Conservation (phyloP, 2,329 filamentous ascomycete species). For the Beauveria sp. region DNA sequence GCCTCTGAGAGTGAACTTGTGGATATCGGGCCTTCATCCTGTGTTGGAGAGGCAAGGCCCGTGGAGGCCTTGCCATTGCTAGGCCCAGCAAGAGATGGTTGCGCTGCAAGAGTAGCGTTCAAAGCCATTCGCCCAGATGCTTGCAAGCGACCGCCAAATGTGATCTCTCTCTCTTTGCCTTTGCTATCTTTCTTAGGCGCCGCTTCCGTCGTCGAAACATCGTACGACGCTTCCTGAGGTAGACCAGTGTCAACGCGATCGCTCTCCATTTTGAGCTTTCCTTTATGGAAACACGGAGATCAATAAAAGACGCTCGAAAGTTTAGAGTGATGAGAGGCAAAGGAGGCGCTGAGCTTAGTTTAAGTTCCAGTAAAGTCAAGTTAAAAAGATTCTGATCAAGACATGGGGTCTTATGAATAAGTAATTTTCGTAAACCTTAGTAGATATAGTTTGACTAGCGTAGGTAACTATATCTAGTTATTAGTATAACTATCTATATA, state of each 20-base stretch:
- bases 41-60: neutral
- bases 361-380: neutral
- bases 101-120: constrained; percentile 16
- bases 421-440: neutral
- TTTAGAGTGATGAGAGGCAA: neutral
- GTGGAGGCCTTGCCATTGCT: constrained; percentile 13
- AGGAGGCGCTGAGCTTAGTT: neutral
- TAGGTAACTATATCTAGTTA: neutral
- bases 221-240: neutral
- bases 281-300: neutral
- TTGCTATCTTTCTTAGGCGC: neutral
- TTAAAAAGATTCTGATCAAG: neutral
- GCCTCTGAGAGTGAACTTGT: neutral
- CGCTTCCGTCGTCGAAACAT: neutral
- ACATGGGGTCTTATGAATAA: neutral
- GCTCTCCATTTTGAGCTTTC: neutral
- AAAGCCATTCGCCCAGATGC: constrained; percentile 22
- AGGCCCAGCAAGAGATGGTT: constrained; percentile 13
- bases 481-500: no score
- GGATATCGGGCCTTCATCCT: neutral
- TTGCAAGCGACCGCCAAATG: constrained; percentile 19
- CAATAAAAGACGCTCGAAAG: neutral
- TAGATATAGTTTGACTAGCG: neutral
- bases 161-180: constrained; percentile 14
- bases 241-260: neutral